A percentile compares a stretch with the other conserved stretches of the same genome.
Evolutionary conservation across 768 basidiomycete genomes (phyloP).

Genomic region (Suillus tomentosus): DNA sequence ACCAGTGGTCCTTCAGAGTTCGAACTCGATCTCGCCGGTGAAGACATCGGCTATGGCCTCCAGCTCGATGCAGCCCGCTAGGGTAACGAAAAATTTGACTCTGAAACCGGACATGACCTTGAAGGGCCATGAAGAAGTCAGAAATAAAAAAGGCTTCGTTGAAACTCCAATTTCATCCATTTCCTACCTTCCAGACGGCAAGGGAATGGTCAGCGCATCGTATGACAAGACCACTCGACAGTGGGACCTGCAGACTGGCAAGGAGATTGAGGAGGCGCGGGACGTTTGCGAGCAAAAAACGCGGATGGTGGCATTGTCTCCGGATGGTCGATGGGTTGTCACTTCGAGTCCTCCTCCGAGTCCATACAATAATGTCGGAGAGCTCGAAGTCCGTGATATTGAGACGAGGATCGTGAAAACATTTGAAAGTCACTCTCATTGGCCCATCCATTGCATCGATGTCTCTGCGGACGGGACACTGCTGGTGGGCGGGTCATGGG

Average conservation of each 20-base stretch:
- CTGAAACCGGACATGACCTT: neutral
- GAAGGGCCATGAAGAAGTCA: neutral
- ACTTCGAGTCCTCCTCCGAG: too few species aligned
- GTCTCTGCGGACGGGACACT: slow-evolving; percentile 12
- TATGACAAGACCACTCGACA: slow-evolving; percentile 12
- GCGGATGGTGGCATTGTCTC: neutral
- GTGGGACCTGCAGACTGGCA: neutral
- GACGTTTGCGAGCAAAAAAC: neutral
- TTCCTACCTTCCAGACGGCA: slow-evolving; percentile 15
- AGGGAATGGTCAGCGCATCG: slow-evolving; percentile 9
- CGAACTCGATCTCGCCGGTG: neutral
- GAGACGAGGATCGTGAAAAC: neutral
- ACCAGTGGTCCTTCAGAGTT: neutral
- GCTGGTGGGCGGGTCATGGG: slow-evolving; percentile 10
- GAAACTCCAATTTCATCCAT: neutral
- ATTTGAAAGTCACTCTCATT: neutral
- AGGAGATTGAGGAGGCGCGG: neutral
- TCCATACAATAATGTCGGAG: too few species aligned
- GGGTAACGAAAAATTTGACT: neutral
- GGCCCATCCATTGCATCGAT: neutral
- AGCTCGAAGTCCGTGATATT: neutral
- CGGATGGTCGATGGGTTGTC: neutral
- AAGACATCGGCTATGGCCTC: neutral
- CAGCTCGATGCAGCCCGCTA: neutral
- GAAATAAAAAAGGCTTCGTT: too few species aligned